A percentile compares a stretch with the other conserved stretches of the same genome.
Conservation (phyloP, 139 green algal genomes). For the Desmodesmus armatus region DNA sequence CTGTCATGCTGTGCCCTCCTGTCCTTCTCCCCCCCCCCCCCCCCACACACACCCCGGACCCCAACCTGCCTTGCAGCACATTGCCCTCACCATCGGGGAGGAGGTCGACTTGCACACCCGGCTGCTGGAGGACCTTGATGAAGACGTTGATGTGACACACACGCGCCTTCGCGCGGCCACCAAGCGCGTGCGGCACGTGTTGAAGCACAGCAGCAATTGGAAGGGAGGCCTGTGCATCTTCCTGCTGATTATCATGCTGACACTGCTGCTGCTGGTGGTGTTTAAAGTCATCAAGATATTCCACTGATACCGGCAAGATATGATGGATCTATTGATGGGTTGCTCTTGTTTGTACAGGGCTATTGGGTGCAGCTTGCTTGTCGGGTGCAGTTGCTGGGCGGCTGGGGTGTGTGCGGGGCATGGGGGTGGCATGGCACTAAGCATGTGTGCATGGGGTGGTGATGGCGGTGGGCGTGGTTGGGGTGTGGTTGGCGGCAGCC, state of each 20-base stretch:
- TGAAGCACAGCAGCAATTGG: constrained; percentile 62
- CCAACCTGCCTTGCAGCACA: constrained; percentile 78
- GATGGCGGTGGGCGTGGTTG: too few relatives aligned
- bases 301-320: not conserved
- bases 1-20: too few relatives aligned
- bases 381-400: too few relatives aligned
- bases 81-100: constrained; percentile 91
- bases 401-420: too few relatives aligned
- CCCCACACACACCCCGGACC: too few relatives aligned
- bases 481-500: too few relatives aligned
- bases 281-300: constrained; percentile 65
- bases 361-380: too few relatives aligned
- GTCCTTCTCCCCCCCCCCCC: too few relatives aligned
- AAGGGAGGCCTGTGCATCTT: constrained; percentile 70
- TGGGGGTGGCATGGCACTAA: too few relatives aligned
- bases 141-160: constrained; percentile 83
- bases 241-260: constrained; percentile 72
- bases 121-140: constrained; percentile 89
- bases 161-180: constrained; percentile 70
- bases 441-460: too few relatives aligned
- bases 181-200: constrained; percentile 59
- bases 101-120: constrained; percentile 88
- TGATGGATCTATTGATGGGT: too few relatives aligned
- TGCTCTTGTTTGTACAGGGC: too few relatives aligned
- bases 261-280: constrained; percentile 68